Evolutionary conservation across 208 protist species (phyloP).

Genomic region (Kentomonas sorsogonicus): DNA sequence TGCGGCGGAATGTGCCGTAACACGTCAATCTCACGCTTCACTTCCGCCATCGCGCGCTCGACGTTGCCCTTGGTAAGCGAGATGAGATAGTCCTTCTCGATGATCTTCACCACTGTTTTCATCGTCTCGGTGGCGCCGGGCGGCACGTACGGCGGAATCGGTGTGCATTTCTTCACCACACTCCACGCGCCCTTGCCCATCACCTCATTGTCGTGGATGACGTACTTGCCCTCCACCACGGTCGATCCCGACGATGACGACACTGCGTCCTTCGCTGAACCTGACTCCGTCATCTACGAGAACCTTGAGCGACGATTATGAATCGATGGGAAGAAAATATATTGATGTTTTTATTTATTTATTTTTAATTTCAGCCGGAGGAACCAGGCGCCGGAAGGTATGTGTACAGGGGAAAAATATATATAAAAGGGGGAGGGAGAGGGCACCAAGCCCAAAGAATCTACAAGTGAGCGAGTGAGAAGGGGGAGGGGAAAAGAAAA

Average conservation of each 20-base stretch:
- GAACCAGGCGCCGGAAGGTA: no score
- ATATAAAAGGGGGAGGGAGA: no score
- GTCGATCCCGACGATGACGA: constrained; percentile 14
- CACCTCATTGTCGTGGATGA: constrained; percentile 68
- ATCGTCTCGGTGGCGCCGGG: constrained; percentile 60
- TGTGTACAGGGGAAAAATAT: no score
- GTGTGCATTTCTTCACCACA: constrained; percentile 80
- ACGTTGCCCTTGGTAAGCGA: constrained; percentile 82
- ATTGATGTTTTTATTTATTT: no score
- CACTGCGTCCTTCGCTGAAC: constrained; percentile 9
- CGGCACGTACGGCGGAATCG: constrained; percentile 60
- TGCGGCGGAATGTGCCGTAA: constrained; percentile 83
- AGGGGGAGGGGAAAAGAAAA: background rate
- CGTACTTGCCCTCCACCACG: constrained; percentile 70
- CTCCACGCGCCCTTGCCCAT: constrained; percentile 85
- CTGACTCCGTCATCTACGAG: no score
- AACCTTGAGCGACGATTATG: no score
- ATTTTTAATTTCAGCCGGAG: no score
- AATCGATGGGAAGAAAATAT: no score
- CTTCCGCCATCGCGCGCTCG: constrained; percentile 82
- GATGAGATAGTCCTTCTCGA: constrained; percentile 87
- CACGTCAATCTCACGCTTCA: constrained; percentile 87
- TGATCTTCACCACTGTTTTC: constrained; percentile 89
- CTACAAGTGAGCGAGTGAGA: no score
- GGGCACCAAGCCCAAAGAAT: no score